Evolutionary conservation across 306 rosid species (phyloP), one percentile per base, ranked within the genome.

Genomic region (Corylus avellana): DNA sequence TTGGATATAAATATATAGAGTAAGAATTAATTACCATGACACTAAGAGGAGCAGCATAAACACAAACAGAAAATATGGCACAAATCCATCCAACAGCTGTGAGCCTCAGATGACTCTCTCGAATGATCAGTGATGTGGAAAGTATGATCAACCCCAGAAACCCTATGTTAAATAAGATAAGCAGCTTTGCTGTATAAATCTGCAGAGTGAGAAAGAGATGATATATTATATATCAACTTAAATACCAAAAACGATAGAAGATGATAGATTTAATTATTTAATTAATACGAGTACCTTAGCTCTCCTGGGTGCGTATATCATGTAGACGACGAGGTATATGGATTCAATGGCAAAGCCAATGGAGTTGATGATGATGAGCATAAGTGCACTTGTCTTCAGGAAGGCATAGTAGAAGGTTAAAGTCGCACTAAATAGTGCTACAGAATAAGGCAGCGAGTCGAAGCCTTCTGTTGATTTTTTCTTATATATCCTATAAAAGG

Each of bases 41-140:
- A 55, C 85, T 69, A 0, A 88, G 89, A 37, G 91, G 91, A 63
- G 91, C 80, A 10, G 91, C 89, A 58, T 71, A 88, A 6, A 85
- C 86, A 53, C 79, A 71, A n/a, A 88, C 79, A 13, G 89, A 83
- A 42, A 78, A 80, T 0, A 79, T 69, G 0, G 79, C 91, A 48
- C 81, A 80, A 32, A 78, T 80, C 84, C 84, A 88, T 12, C 89
- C 91, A 0, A 80, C 82, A 3, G 57, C 46, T 50, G 44, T 83
- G 1, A 79, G 62, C 64, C 82, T 63, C 12, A 54, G 47, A 18
- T 1, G 6, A 16, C 0, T 14, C 8, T 75, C 12, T 32, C 72
- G 20, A 14, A 75, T 58, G 6, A 39, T 4, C 9, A 66, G 49
- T 47, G 7, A 74, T 2, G 87, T 78, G 25, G 49, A 11, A 1